Evolutionary conservation across 2,329 filamentous ascomycete genomes (phyloP), one percentile per base, ranked within the genome.

Genomic region (Conoideocrella luteorostrata): DNA sequence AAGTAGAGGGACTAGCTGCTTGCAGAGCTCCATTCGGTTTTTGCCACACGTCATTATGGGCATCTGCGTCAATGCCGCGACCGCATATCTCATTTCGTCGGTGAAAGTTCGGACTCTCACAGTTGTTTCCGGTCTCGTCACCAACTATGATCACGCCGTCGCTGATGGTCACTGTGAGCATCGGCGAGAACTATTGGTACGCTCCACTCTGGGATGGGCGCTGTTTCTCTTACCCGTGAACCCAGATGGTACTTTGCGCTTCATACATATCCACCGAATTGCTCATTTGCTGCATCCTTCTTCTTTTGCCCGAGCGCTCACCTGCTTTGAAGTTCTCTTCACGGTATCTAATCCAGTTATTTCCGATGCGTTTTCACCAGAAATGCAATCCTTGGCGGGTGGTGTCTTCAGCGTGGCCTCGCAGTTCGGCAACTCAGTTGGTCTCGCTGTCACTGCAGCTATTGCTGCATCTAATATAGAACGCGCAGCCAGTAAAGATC

Each of bases 381-480:
- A 75, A 15, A 71, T 68, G 2, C 78, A 82, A 45, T 76, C 72
- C 0, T 63, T 82, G 1, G 78, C 76, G 0, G 78, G 78, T 0
- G 77, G 72, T 0, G 74, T 82, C 0, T 82, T 82, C 58, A 80
- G 77, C 41, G 77, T 74, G 2, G 66, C 77, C 1, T 67, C 69
- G 0, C 76, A 81, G 44, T 74, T 82, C 43, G 79, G 78, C 0
- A 75, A 67, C 15, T 68, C 70, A 0, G 62, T 80, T 1, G 75
- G 74, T 0, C 54, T 80, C 3, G 73, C 74, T 7, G 56, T 74
- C 2, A 69, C 71, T 7, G 70, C 71, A 7, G 68, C 73, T 0
- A 70, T 79, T 24, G 63, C 69, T 2, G 59, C 65, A 0, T 64
- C 64, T 4, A 67, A 74, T 1, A 72, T 68, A 2, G 61, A 68